phyloP scores from a whole-genome alignment of 345 rosid genomes.

The Xanthoceras sorbifolium region DNA sequence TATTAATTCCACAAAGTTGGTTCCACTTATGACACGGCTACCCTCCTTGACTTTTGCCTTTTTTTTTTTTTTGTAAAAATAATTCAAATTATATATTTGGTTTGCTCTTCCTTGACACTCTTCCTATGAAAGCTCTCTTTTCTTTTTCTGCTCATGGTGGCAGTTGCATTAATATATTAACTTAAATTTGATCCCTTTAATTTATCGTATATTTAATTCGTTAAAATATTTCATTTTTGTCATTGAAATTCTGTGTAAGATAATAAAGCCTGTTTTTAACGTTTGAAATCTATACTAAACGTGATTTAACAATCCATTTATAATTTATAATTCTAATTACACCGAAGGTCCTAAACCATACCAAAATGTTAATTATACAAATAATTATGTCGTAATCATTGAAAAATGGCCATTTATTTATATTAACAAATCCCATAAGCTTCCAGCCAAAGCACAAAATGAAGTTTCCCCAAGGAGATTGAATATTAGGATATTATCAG shows the following conservation, averaged over 20 bases:
- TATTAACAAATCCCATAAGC: not conserved
- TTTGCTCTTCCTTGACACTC: not conserved
- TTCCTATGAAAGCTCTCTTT: not conserved
- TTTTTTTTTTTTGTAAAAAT: not conserved
- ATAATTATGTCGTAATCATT: not conserved
- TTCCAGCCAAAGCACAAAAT: not conserved
- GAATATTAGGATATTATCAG: not conserved
- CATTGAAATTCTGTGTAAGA: too few species aligned
- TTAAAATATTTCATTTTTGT: too few species aligned
- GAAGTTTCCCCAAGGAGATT: not conserved
- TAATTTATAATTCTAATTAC: not conserved
- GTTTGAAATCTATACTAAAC: not conserved
- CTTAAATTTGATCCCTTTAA: too few species aligned
- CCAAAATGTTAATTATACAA: not conserved
- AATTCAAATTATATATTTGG: not conserved
- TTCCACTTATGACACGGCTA: slow-evolving; percentile 27
- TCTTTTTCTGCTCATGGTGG: too few species aligned
- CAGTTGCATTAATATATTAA: too few species aligned
- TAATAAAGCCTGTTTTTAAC: too few species aligned
- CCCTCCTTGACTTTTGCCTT: slow-evolving; percentile 33
- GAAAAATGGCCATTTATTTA: not conserved
- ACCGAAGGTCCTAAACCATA: not conserved
- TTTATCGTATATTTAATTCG: too few species aligned
- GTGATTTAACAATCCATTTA: too few species aligned
- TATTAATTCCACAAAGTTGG: slow-evolving; percentile 31